Evolutionary conservation across 345 rosid genomes (phyloP).

Genomic region (Pseudoturritis turrita): DNA sequence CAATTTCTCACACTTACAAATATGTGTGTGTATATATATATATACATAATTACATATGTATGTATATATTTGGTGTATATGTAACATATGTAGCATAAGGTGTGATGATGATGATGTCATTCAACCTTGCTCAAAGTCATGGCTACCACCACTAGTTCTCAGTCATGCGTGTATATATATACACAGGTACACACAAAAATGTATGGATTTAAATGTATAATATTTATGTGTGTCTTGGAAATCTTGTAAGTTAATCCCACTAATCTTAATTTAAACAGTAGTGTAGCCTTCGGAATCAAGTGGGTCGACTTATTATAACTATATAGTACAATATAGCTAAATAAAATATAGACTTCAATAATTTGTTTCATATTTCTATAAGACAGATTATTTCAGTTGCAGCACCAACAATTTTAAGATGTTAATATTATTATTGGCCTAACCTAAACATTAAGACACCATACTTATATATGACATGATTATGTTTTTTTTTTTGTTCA

Average conservation of each 20-base stretch:
- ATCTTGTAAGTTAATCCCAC: conserved; percentile 18
- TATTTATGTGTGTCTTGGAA: not conserved
- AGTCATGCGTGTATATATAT: conserved; percentile 9
- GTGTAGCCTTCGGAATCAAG: conserved; percentile 22
- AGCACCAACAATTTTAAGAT: not conserved
- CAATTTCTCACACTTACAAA: too few relatives aligned
- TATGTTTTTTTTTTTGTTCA: too few relatives aligned
- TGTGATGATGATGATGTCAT: conserved; percentile 36
- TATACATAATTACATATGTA: too few relatives aligned
- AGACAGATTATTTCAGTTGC: conserved; percentile 15
- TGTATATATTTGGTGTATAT: too few relatives aligned
- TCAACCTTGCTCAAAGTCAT: conserved; percentile 37
- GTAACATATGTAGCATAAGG: not conserved
- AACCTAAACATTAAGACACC: not conserved
- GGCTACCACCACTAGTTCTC: conserved; percentile 11
- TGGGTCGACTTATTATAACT: conserved; percentile 10
- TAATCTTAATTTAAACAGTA: not conserved
- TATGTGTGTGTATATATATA: too few relatives aligned
- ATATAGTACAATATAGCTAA: conserved; percentile 2
- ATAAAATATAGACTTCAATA: conserved; percentile 1
- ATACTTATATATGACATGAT: not conserved
- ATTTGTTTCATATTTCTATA: not conserved
- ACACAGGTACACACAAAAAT: not conserved
- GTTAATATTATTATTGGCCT: not conserved
- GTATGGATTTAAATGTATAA: not conserved